Percentiles rank a stretch among this genome's conserved stretches.
Evolutionary conservation across 108 stramenopile species (phyloP).

Genomic region (Cyclotella kingstonii): DNA sequence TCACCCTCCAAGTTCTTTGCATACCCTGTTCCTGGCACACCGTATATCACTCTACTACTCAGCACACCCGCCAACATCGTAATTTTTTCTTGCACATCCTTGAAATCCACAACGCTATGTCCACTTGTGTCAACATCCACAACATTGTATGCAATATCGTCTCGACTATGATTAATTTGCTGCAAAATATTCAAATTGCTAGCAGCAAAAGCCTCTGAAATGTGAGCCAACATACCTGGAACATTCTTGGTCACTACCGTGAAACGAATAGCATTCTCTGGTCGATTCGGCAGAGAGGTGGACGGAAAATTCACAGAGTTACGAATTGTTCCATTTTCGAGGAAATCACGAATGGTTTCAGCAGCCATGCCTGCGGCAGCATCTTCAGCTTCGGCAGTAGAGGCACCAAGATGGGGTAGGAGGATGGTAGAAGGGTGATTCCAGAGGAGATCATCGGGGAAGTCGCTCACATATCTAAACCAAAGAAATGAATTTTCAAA

Average conservation of each 20-base stretch:
- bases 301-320: conserved; percentile 93
- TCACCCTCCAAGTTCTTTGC: conserved; percentile 85
- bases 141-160: conserved; percentile 90
- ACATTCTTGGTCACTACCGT: conserved; percentile 89
- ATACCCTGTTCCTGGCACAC: conserved; percentile 80
- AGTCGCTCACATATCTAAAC: conserved; percentile 82
- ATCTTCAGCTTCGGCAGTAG: conserved; percentile 95
- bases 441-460: conserved; percentile 87
- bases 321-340: conserved; percentile 82
- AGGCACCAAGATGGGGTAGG: conserved; percentile 95
- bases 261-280: conserved; percentile 71
- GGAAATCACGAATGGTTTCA: conserved; percentile 80
- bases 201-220: conserved; percentile 77
- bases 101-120: conserved; percentile 62
- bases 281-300: conserved; percentile 58
- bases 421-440: conserved; percentile 85
- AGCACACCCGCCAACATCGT: conserved; percentile 89
- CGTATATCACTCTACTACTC: conserved; percentile 75
- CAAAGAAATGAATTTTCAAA: too few relatives aligned
- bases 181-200: conserved; percentile 84
- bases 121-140: conserved; percentile 77
- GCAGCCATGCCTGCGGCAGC: conserved; percentile 92
- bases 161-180: conserved; percentile 89
- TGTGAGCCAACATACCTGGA: conserved; percentile 84
- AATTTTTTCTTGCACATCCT: conserved; percentile 81